phyloP scores from a whole-genome alignment of 805 yeast species.

The Cephaloascus albidus region DNA sequence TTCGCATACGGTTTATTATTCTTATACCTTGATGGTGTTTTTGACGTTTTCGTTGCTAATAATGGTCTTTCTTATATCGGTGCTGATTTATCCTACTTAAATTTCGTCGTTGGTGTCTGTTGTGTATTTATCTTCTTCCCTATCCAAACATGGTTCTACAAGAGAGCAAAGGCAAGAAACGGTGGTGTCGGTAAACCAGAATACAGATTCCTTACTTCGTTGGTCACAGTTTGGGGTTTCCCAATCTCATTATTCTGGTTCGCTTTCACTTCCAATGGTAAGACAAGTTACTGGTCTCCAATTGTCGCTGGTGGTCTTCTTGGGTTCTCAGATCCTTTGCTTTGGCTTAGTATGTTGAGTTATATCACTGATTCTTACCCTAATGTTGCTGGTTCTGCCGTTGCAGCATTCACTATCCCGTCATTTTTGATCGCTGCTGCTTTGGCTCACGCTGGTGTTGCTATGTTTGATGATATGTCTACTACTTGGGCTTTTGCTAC shows the following conservation, averaged over 20 bases:
- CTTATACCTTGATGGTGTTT: conserved; percentile 24
- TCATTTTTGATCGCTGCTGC: conserved; percentile 24
- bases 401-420: conserved; percentile 25
- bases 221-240: conserved; percentile 25
- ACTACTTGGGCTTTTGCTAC: conserved; percentile 23
- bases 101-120: conserved; percentile 22
- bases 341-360: conserved; percentile 24
- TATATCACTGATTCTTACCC: conserved; percentile 23
- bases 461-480: conserved; percentile 24
- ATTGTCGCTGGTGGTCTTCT: conserved; percentile 20
- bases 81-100: conserved; percentile 21
- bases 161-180: conserved; percentile 15
- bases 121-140: conserved; percentile 17
- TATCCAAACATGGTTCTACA: conserved; percentile 18
- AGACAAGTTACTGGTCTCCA: conserved; percentile 21
- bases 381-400: conserved; percentile 20
- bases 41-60: conserved; percentile 20
- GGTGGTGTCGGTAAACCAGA: conserved; percentile 22
- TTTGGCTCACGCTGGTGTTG: conserved; percentile 26
- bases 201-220: conserved; percentile 18
- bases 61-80: conserved; percentile 18
- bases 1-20: conserved; percentile 23
- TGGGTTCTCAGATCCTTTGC: conserved; percentile 20
- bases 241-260: conserved; percentile 24
- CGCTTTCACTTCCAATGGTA: conserved; percentile 20